A percentile compares a stretch with the other conserved stretches of the same genome.
These are phyloP conservation scores for Saraca asoca DNA, from an alignment of 331 rosid species.

Conservation along the genomic window DNA sequence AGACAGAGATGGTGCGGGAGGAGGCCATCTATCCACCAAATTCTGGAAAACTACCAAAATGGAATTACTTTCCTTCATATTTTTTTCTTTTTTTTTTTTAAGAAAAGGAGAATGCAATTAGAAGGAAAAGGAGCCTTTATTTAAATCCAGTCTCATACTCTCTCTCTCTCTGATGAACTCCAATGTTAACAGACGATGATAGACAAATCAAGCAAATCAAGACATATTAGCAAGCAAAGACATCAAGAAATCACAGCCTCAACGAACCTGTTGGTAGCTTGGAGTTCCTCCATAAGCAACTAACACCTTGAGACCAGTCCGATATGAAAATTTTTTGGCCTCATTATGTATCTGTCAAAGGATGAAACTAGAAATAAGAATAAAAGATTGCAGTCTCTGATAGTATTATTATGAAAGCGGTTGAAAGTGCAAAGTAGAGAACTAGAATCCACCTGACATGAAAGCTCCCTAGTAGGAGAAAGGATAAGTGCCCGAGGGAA, in stretches of 20 bases:
- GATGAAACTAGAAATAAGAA: constrained; percentile 15
- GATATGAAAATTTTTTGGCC: constrained; percentile 75
- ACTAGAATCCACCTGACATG: constrained; percentile 63
- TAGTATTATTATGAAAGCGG: constrained; percentile 8
- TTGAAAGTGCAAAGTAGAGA: constrained; percentile 17
- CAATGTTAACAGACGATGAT: background rate
- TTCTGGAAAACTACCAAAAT: background rate
- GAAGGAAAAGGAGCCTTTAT: too few relatives aligned
- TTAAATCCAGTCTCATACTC: too few relatives aligned
- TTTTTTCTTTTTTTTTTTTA: too few relatives aligned
- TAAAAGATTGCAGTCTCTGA: constrained; percentile 8
- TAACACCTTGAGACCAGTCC: constrained; percentile 78
- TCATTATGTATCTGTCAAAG: constrained; percentile 71
- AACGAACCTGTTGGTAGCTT: constrained; percentile 67
- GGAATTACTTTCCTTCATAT: too few relatives aligned
- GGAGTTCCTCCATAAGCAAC: constrained; percentile 94
- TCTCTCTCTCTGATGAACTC: too few relatives aligned
- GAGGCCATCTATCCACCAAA: background rate
- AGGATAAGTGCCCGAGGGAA: constrained; percentile 83
- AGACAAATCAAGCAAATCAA: constrained; percentile 9
- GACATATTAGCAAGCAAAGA: constrained; percentile 2
- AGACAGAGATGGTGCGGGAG: too few relatives aligned
- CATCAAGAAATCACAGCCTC: background rate
- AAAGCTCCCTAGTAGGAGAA: constrained; percentile 85
- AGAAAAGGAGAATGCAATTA: too few relatives aligned